Evolutionary conservation across 2,329 filamentous ascomycete genomes (phyloP), one percentile per base, ranked within the genome.

Genomic region (Aspergillus aculeatinus): DNA sequence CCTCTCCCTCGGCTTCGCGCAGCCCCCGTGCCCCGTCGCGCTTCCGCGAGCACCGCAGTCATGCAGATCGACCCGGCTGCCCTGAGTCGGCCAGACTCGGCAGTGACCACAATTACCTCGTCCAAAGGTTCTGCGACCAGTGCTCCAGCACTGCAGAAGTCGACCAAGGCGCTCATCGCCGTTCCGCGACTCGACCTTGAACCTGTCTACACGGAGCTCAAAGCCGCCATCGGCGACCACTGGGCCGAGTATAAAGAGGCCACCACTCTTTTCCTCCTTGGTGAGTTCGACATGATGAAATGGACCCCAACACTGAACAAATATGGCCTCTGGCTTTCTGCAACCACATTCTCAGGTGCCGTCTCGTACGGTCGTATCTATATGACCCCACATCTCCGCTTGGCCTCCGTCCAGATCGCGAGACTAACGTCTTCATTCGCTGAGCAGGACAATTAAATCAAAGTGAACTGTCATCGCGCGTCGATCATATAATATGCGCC

Each of bases 171-270:
- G 29, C 72, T 80, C 58, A 79, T 80, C 55, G 80, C 80, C n/a
- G 81, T 84, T 25, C 85, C 84, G 65, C 83, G 86, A 63, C 80
- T 88, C 58, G 86, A 88, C 66, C 75, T 87, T 55, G 86, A 88
- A 70, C 84, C 85, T 27, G 77, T 87, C 54, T 88, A 88, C 69
- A 81, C 83, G 10, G 82, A 85, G 61, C 77, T 89, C 57, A 88
- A 88, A 69, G 76, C 79, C 54, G 81, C 81, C 21, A 81, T 88
- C 60, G 83, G 82, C 60, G 83, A 87, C 60, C 78, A 83, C 65
- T 88, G 85, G 85, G 75, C 78, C 16, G 79, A 80, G 51, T 89
- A 89, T 68, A 87, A 87, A 70, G 81, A 84, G 57, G 78, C 83
- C 4, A 77, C 86, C 16, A 81, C 80, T 48, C 76, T 80, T 16